Percentiles rank a stretch among this genome's conserved stretches.
Conservation (phyloP, 1,284 basidiomycete genomes). For the Inonotus hispidus region DNA sequence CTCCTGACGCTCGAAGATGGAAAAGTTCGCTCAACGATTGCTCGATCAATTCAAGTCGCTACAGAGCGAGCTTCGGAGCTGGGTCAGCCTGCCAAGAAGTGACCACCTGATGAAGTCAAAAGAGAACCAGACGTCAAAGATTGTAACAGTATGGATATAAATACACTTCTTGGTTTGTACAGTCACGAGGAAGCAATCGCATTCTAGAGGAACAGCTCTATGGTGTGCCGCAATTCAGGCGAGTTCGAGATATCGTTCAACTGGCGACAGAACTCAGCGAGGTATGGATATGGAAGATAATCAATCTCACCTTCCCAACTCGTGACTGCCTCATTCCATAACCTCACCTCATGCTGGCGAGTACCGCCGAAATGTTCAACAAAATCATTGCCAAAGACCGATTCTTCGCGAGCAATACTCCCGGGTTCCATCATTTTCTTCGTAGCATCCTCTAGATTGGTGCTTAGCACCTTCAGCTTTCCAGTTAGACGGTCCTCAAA, state of each 20-base stretch:
- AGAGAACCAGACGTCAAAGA: not conserved
- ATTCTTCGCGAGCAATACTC: conserved; percentile 74
- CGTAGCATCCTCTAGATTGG: conserved; percentile 77
- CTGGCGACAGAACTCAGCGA: conserved; percentile 34
- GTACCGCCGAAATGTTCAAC: conserved; percentile 94
- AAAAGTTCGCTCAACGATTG: conserved; percentile 89
- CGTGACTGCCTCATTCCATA: conserved; percentile 88
- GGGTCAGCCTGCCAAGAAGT: conserved; percentile 42
- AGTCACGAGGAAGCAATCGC: not conserved
- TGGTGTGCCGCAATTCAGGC: conserved; percentile 37
- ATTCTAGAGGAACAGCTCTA: not conserved
- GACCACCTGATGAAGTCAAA: not conserved
- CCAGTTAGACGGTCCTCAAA: conserved; percentile 51
- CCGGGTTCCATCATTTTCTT: conserved; percentile 69
- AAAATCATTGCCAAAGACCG: conserved; percentile 79
- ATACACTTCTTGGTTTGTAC: not conserved
- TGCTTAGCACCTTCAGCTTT: conserved; percentile 68
- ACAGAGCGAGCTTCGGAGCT: conserved; percentile 83
- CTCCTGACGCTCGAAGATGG: conserved; percentile 95
- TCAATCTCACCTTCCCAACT: conserved; percentile 80
- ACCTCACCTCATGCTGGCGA: conserved; percentile 79
- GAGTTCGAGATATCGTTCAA: conserved; percentile 82
- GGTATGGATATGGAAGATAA: not conserved
- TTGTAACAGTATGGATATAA: conserved; percentile 23
- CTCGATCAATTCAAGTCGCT: conserved; percentile 91